Base-by-base conservation (phyloP, 129 eudicot species). In the Escallonia herrerae region DNA sequence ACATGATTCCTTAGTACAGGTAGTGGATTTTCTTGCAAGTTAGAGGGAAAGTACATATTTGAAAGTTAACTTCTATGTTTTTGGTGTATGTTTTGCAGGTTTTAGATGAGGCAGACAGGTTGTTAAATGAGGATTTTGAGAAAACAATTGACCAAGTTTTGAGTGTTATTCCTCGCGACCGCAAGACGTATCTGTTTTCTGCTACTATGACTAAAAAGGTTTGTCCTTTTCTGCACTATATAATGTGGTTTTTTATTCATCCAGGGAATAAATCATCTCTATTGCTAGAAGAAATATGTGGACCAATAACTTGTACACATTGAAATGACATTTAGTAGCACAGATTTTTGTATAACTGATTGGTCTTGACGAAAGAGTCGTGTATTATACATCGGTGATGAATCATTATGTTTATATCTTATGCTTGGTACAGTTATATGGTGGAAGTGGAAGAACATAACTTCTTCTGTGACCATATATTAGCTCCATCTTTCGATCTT, bases 131-230 rank as follows among this genome's bases (percentile, higher is more conserved):
- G 59, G 99, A 89, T 69, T 89, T 94, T 68, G 96, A 86, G 80
- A 89, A 94, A 72, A 64, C 89, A 38, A 72, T 94, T 64, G 87
- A 89, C 82, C 84, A 89, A 51, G 78, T 94, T 52, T 76, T 94
- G 63, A 82, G 73, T 72, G 99, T 64, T 66, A 89, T 94, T 67
- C 99, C 97, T 61, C 96, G 83, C 52, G 90, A 94, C 60, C 73
- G 96, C 44, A 86, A 74, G 63, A 94, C 99, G 12, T 94, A 75
- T 79, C 68, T 94, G 40, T 94, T 86, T 64, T 89, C 99, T 60
- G 96, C 95, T 51, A 89, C 99, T n/a, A 89, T 94, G 95, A 89
- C 97, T 12, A 86, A 83, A 72, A 94, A 89, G 81, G 95, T 89
- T 63, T 22, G 33, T 22, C 33, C 33, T 22, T 22, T 22, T 22